Evolutionary conservation across 768 basidiomycete species (phyloP).

Genomic region (Boletus subcaerulescens): DNA sequence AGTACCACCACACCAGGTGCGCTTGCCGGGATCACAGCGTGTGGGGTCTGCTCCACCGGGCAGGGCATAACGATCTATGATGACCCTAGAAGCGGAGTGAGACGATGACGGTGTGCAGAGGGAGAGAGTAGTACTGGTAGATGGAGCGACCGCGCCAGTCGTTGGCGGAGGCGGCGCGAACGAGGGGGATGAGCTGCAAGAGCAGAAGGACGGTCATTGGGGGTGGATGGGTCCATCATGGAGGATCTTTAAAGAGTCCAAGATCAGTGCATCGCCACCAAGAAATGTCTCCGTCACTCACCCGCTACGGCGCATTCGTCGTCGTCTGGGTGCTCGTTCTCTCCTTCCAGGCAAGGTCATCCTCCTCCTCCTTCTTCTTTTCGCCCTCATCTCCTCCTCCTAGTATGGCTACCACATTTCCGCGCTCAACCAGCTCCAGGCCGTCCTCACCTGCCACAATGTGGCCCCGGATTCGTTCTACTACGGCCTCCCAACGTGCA

Average conservation of each 20-base stretch:
- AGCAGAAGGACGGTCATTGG: constrained; percentile 1
- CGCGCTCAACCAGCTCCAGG: constrained; percentile 85
- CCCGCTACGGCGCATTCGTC: constrained; percentile 59
- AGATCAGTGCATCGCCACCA: neutral
- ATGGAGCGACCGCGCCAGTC: constrained; percentile 18
- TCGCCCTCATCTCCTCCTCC: neutral
- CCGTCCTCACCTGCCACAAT: constrained; percentile 67
- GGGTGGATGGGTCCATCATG: too few species aligned
- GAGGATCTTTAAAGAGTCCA: too few species aligned
- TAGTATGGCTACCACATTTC: constrained; percentile 94
- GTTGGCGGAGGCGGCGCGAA: constrained; percentile 7
- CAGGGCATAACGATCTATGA: constrained; percentile 14
- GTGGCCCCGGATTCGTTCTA: constrained; percentile 3
- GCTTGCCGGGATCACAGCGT: constrained; percentile 6
- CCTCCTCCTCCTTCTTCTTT: neutral
- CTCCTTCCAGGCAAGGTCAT: constrained; percentile 47
- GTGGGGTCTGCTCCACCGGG: constrained; percentile 7
- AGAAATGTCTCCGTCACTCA: constrained; percentile 39
- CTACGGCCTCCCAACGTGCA: constrained; percentile 63
- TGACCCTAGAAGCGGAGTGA: neutral
- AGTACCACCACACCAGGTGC: constrained; percentile 18
- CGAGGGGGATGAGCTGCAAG: constrained; percentile 1
- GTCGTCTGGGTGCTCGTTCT: constrained; percentile 66
- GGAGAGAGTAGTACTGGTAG: constrained; percentile 8
- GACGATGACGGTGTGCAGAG: neutral